Evolutionary conservation across 345 rosid genomes (phyloP).

Genomic region (Mallotus nudiflorus): DNA sequence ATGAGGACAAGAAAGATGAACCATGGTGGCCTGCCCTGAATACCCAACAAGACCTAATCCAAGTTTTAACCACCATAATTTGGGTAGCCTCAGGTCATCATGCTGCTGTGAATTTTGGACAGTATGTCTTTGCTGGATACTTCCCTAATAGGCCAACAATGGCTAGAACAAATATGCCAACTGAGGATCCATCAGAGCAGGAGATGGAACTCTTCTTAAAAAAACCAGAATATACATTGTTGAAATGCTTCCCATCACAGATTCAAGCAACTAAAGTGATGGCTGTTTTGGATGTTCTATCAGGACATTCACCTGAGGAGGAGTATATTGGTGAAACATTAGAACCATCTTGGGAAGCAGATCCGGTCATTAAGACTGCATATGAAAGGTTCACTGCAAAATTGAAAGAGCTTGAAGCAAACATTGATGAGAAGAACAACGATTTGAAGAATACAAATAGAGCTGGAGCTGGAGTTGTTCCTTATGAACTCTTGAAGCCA

Average conservation of each 20-base stretch:
- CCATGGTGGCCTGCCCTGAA: constrained; percentile 24
- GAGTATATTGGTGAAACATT: constrained; percentile 19
- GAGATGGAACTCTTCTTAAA: constrained; percentile 31
- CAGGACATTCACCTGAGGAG: constrained; percentile 25
- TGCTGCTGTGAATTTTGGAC: constrained; percentile 51
- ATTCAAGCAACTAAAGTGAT: constrained; percentile 40
- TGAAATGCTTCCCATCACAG: constrained; percentile 42
- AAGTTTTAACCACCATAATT: constrained; percentile 14
- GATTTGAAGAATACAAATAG: constrained; percentile 20
- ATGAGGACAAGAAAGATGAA: constrained; percentile 23
- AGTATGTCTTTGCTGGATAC: constrained; percentile 36
- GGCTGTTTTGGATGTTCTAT: constrained; percentile 19
- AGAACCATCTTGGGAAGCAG: constrained; percentile 19
- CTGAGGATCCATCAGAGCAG: constrained; percentile 27
- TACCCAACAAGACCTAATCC: background rate
- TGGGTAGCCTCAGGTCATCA: constrained; percentile 51
- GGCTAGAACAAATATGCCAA: constrained; percentile 36
- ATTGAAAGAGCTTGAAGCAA: constrained; percentile 17
- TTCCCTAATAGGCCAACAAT: constrained; percentile 45
- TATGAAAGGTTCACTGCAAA: constrained; percentile 22
- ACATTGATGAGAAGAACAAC: constrained; percentile 16
- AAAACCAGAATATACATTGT: constrained; percentile 32
- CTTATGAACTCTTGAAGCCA: constrained; percentile 24
- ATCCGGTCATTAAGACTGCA: constrained; percentile 13
- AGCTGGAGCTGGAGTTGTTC: constrained; percentile 24